These are phyloP conservation scores for Pittosporum tobira DNA, from an alignment of 129 eudicot species.

Conservation along the genomic window DNA sequence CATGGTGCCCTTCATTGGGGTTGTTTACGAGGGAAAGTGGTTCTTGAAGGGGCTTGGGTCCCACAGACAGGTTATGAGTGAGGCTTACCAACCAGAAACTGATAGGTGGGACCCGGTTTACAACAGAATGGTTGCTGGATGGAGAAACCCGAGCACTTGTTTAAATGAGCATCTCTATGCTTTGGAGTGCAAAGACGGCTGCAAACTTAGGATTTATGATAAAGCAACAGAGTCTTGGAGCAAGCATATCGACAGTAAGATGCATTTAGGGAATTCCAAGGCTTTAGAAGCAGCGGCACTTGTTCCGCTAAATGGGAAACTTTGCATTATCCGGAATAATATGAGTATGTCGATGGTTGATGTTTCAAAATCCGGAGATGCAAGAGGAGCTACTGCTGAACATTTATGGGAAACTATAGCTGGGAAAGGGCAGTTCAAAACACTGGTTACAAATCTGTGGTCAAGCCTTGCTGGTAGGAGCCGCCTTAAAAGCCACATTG, in stretches of 20 bases:
- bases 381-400: conserved; percentile 21
- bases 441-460: conserved; percentile 49
- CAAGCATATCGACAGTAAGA: conserved; percentile 61
- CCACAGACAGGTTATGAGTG: conserved; percentile 57
- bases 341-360: conserved; percentile 67
- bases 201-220: conserved; percentile 63
- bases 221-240: conserved; percentile 57
- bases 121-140: conserved; percentile 67
- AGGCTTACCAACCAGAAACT: conserved; percentile 55
- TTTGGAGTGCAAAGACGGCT: conserved; percentile 69
- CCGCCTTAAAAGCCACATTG: conserved; percentile 53
- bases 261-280: conserved; percentile 65
- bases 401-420: conserved; percentile 61
- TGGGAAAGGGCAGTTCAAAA: conserved; percentile 62
- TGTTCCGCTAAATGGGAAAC: too few species aligned
- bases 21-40: conserved; percentile 69
- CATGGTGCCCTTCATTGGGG: conserved; percentile 69
- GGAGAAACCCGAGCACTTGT: conserved; percentile 67
- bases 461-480: conserved; percentile 49
- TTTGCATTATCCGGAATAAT: conserved; percentile 51
- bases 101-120: conserved; percentile 47
- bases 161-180: conserved; percentile 55
- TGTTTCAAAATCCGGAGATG: conserved; percentile 31
- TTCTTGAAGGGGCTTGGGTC: conserved; percentile 66
- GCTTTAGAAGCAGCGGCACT: conserved; percentile 75